These are phyloP conservation scores for Colletotrichum liaoningense DNA, from an alignment of 2,329 filamentous ascomycete genomes.

Conservation along the genomic window DNA sequence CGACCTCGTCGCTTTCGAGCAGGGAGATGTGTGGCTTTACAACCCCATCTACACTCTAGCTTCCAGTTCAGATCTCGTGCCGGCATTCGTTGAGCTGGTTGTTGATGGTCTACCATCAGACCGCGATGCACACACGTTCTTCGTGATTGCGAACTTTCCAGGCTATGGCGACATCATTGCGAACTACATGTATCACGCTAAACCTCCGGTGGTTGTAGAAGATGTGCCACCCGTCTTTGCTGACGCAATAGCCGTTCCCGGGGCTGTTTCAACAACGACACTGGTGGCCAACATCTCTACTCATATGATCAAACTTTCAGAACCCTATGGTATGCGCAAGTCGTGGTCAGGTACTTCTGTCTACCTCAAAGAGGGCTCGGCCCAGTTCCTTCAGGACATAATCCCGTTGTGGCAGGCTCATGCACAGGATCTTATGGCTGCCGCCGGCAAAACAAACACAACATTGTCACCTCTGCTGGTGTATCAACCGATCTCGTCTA, in stretches of 20 bases:
- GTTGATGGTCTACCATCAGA: slow-evolving; percentile 37
- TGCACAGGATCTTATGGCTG: slow-evolving; percentile 30
- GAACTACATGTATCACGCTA: slow-evolving; percentile 36
- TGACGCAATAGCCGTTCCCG: slow-evolving; percentile 38
- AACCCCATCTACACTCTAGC: slow-evolving; percentile 36
- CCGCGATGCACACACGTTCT: slow-evolving; percentile 39
- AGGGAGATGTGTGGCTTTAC: slow-evolving; percentile 44
- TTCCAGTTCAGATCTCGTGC: slow-evolving; percentile 34
- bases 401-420: slow-evolving; percentile 40
- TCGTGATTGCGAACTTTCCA: slow-evolving; percentile 32
- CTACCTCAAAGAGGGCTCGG: background rate
- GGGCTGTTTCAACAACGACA: slow-evolving; percentile 38
- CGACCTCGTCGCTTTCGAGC: slow-evolving; percentile 43
- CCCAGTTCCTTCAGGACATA: slow-evolving; percentile 41
- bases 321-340: slow-evolving; percentile 41
- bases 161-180: slow-evolving; percentile 27
- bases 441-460: slow-evolving; percentile 22
- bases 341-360: slow-evolving; percentile 5
- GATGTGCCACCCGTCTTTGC: slow-evolving; percentile 39
- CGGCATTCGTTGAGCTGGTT: slow-evolving; percentile 29
- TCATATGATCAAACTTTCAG: slow-evolving; percentile 39
- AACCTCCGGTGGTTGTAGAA: slow-evolving; percentile 14
- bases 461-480: slow-evolving; percentile 40
- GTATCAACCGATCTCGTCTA: slow-evolving; percentile 53
- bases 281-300: slow-evolving; percentile 41